Base-by-base conservation (phyloP, 768 basidiomycete genomes). In the Termitomyces titanicus region DNA sequence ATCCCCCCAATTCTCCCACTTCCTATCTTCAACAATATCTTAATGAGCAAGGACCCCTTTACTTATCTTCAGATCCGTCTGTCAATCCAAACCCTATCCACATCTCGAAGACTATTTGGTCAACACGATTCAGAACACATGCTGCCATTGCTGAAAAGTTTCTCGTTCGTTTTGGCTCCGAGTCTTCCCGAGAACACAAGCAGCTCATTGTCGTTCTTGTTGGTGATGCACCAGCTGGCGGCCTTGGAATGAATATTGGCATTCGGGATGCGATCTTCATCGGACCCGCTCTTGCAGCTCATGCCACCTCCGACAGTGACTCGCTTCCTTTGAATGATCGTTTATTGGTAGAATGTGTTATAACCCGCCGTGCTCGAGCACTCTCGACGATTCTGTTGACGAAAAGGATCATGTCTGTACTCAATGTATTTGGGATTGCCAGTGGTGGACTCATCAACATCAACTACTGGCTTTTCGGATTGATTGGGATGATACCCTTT, bases 211-310 rank as follows among this genome's bases (percentile, higher is more conserved):
- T 63, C 20, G 34, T 66, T 38, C 61, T 65, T 18, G 45, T 67
- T 18, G 66, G 63, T 18, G 63, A 66, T 58, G 79, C 81, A 0
- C 82, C 81, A 22, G 70, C 74, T 6, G 82, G 81, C 1, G 82
- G 82, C 1, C 80, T 81, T 51, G 82, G 81, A 11, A 79, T 83
- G 80, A 81, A 82, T 57, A 72, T 83, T n/a, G 79, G 81, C 5
- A 66, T 83, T n/a, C 73, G 80, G 15, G 82, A 83, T 56, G 80
- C 76, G 7, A 63, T 81, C 20, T 67, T 70, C 46, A 71, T 82
- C 3, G 80, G 74, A 5, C 70, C 74, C n/a, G 72, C 62, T 7
- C 64, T 83, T 38, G 63, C 66, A 17, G 64, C 69, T n/a, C 76
- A 77, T 52, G 46, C 57, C 13, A 40, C 62, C 3, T 53, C 63